Evolutionary conservation across 345 rosid species (phyloP).

Genomic region (Citrus sinensis): DVS_A1.0 CM039169.1:28626001-28626500

Average conservation of each 20-base stretch:
- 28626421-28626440: slow-evolving; percentile 85
- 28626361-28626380: slow-evolving; percentile 67
- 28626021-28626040: slow-evolving; percentile 87
- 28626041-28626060: slow-evolving; percentile 81
- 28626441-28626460: slow-evolving; percentile 83
- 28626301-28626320: slow-evolving; percentile 48
- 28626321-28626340: slow-evolving; percentile 92
- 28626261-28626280: slow-evolving; percentile 87
- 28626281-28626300: slow-evolving; percentile 51
- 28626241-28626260: slow-evolving; percentile 88
- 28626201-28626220: slow-evolving; percentile 77
- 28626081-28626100: slow-evolving; percentile 77
- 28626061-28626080: slow-evolving; percentile 77
- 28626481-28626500: slow-evolving; percentile 82
- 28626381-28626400: slow-evolving; percentile 62
- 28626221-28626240: slow-evolving; percentile 75
- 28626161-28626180: slow-evolving; percentile 64
- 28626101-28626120: slow-evolving; percentile 65
- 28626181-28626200: slow-evolving; percentile 71
- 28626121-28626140: slow-evolving; percentile 57
- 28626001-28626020: slow-evolving; percentile 82
- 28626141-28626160: slow-evolving; percentile 55
- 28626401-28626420: slow-evolving; percentile 83
- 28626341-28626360: slow-evolving; percentile 82
- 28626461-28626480: slow-evolving; percentile 86